A percentile compares a stretch with the other conserved stretches of the same genome.
phyloP scores from a whole-genome alignment of 78 protist species.

The Speleostelium caveatum region DNA sequence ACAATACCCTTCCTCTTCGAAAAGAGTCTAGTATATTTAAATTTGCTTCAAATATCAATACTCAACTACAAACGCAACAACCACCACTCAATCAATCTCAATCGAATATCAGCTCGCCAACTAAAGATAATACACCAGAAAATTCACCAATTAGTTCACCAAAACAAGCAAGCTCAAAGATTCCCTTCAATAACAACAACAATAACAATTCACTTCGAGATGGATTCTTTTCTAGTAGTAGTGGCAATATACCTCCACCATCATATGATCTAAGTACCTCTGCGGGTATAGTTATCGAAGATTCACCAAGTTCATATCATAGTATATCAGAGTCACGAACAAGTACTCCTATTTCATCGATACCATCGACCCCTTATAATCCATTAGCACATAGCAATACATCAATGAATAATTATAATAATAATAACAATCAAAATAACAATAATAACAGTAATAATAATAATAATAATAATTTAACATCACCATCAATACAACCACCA shows the following conservation, averaged over 20 bases:
- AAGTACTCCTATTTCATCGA: background rate
- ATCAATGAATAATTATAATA: background rate
- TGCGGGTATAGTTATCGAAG: background rate
- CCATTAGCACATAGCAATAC: slow-evolving; percentile 8
- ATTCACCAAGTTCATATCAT: background rate
- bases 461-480: background rate
- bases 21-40: background rate
- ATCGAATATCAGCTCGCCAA: slow-evolving; percentile 16
- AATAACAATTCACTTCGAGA: background rate
- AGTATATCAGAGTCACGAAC: background rate
- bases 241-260: background rate
- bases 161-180: slow-evolving; percentile 6
- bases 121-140: slow-evolving; percentile 21
- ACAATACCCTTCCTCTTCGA: background rate
- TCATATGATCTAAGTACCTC: background rate
- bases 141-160: slow-evolving; percentile 53
- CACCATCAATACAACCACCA: background rate
- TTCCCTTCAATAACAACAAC: slow-evolving; percentile 1
- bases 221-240: too few relatives aligned
- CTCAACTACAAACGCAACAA: slow-evolving; percentile 2
- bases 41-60: background rate
- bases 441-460: background rate
- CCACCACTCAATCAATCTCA: background rate
- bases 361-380: slow-evolving; percentile 17
- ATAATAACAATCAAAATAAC: background rate